A percentile compares a stretch with the other conserved stretches of the same genome.
These are phyloP conservation scores for Discostella pseudostelligera DNA, from an alignment of 108 stramenopile genomes.

Conservation along the genomic window DNA sequence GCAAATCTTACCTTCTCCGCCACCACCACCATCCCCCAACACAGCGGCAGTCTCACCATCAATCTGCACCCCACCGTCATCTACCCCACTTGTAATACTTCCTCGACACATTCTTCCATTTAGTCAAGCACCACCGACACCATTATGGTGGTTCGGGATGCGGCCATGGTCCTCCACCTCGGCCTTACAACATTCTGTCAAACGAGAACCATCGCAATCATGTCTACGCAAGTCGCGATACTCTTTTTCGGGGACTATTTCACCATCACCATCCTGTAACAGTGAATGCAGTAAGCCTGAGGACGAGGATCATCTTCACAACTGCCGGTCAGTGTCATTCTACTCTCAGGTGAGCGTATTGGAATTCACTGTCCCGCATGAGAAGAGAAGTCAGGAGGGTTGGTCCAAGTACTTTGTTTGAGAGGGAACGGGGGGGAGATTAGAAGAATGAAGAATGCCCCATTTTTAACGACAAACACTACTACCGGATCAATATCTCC, in stretches of 20 bases:
- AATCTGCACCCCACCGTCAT: neutral
- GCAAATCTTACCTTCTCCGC: conserved; percentile 33
- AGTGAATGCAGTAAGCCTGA: neutral
- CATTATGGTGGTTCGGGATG: neutral
- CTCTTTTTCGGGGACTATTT: conserved; percentile 14
- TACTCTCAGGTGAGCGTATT: conserved; percentile 41
- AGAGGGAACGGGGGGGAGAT: neutral
- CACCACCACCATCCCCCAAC: conserved; percentile 5
- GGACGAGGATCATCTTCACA: conserved; percentile 1
- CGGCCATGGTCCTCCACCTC: conserved; percentile 37
- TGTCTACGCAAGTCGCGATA: conserved; percentile 33
- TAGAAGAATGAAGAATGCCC: too few species aligned
- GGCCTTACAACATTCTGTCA: conserved; percentile 12
- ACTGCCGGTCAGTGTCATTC: conserved; percentile 41
- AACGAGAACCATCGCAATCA: conserved; percentile 7
- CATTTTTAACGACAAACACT: too few species aligned
- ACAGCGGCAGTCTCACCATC: conserved; percentile 1
- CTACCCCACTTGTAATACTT: neutral
- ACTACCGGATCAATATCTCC: too few species aligned
- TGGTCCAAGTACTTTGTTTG: conserved; percentile 42
- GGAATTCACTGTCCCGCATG: conserved; percentile 30
- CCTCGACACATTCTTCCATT: neutral
- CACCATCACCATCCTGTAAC: too few species aligned
- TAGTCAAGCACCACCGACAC: neutral
- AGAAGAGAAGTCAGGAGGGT: conserved; percentile 24